Evolutionary conservation across 208 protist species (phyloP).

Genomic region (Leishmania tropica): DNA sequence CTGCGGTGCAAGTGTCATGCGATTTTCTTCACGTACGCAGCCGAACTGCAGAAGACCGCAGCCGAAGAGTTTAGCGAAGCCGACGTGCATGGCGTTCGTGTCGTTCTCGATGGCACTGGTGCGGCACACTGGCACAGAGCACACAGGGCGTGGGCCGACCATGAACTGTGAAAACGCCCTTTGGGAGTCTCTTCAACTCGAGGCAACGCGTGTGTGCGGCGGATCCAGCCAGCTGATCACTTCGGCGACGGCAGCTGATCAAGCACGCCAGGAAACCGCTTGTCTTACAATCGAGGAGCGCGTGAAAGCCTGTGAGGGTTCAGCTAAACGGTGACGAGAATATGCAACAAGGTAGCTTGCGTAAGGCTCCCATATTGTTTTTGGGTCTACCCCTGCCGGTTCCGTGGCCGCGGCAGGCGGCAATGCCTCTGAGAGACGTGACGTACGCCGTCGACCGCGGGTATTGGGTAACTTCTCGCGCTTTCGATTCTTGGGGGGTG

Average conservation of each 20-base stretch:
- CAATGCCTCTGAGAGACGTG: not conserved
- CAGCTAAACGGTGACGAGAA: conserved; percentile 55
- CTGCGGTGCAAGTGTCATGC: conserved; percentile 83
- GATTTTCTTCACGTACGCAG: conserved; percentile 93
- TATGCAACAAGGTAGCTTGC: conserved; percentile 45
- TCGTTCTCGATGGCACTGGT: conserved; percentile 71
- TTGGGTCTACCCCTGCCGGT: not conserved
- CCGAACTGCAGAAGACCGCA: conserved; percentile 82
- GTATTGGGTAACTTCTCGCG: not conserved
- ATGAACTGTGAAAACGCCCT: conserved; percentile 46
- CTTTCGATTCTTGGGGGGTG: conserved; percentile 37
- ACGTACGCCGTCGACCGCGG: not conserved
- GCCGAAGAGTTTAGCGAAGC: conserved; percentile 92
- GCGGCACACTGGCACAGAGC: conserved; percentile 24
- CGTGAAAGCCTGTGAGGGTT: conserved; percentile 13
- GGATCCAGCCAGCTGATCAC: conserved; percentile 10
- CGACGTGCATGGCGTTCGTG: conserved; percentile 56
- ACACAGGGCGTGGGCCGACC: conserved; percentile 30
- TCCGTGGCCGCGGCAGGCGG: not conserved
- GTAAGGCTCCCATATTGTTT: conserved; percentile 20
- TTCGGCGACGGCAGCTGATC: conserved; percentile 25
- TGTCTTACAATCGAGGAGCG: conserved; percentile 50
- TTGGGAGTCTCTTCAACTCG: conserved; percentile 38
- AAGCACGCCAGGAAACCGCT: conserved; percentile 69
- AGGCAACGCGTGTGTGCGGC: conserved; percentile 25